Percentiles rank a stretch among this genome's conserved stretches.
phyloP scores from a whole-genome alignment of 352 stramenopile species.

The Thraustochytrium sp. region DNA sequence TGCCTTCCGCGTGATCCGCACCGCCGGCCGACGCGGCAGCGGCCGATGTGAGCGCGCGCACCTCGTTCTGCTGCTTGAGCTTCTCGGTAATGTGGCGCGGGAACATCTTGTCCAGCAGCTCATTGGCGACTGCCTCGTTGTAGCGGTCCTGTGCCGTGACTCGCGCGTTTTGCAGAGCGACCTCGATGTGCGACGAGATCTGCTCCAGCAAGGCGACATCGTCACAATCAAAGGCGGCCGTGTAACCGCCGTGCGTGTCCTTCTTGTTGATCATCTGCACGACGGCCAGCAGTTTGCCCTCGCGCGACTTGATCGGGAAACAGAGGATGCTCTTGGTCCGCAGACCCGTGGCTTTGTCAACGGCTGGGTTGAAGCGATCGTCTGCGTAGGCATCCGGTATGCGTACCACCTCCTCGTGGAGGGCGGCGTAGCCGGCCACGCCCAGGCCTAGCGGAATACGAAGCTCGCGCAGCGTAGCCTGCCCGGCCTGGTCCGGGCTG shows the following conservation, averaged over 20 bases:
- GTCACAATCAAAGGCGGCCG: slow-evolving; percentile 14
- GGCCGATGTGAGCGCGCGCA: neutral
- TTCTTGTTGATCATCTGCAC: slow-evolving; percentile 37
- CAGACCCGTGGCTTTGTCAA: neutral
- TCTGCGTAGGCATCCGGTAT: slow-evolving; percentile 14
- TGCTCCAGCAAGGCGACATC: neutral
- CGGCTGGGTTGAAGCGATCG: slow-evolving; percentile 13
- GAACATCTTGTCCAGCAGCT: slow-evolving; percentile 75
- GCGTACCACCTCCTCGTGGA: neutral
- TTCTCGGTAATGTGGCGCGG: slow-evolving; percentile 70
- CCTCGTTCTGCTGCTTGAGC: slow-evolving; percentile 63
- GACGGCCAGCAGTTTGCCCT: neutral
- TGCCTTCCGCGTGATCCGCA: neutral
- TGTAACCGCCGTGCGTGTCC: neutral
- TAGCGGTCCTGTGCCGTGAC: slow-evolving; percentile 20
- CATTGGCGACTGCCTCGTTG: slow-evolving; percentile 54
- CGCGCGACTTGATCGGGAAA: neutral
- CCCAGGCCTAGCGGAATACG: slow-evolving; percentile 10
- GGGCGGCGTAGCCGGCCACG: neutral
- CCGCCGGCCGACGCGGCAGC: neutral
- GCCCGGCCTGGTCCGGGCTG: neutral
- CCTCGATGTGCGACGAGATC: neutral
- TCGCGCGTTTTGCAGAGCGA: neutral
- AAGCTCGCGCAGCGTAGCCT: neutral
- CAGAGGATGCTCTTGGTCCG: slow-evolving; percentile 8